Percentiles rank a stretch among this genome's conserved stretches.
These are phyloP conservation scores for Eucalyptus grandis DNA, from an alignment of 345 rosid species.

Conservation along the genomic window DNA sequence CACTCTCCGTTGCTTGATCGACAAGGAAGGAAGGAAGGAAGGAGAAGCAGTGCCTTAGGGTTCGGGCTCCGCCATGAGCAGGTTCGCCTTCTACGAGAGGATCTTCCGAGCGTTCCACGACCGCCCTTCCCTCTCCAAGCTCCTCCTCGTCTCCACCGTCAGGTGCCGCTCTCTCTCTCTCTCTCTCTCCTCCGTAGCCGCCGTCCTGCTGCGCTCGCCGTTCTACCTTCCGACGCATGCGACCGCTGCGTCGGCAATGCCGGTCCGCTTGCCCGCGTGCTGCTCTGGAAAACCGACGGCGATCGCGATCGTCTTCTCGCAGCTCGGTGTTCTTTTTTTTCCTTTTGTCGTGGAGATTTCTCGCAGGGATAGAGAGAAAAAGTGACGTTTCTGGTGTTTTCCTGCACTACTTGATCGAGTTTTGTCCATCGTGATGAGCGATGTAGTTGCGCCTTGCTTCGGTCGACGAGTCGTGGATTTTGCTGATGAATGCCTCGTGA, in stretches of 20 bases:
- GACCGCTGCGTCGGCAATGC: background rate
- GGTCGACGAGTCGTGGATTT: background rate
- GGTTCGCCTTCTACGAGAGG: conserved; percentile 16
- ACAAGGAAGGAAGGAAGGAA: background rate
- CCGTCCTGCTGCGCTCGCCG: background rate
- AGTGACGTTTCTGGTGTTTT: background rate
- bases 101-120: conserved; percentile 23
- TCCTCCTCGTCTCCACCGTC: conserved; percentile 35
- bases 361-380: background rate
- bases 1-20: background rate
- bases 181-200: background rate
- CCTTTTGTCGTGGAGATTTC: background rate
- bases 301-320: background rate
- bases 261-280: background rate
- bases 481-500: background rate
- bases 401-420: background rate
- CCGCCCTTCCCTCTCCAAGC: conserved; percentile 32
- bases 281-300: background rate
- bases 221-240: background rate
- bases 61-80: background rate
- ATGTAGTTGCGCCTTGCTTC: background rate
- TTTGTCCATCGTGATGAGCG: background rate
- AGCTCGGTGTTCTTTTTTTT: background rate
- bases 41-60: background rate
- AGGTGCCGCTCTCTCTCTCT: conserved; percentile 9